These are phyloP conservation scores for Diplodia mutila DNA, from an alignment of 2,329 filamentous ascomycete genomes.

Conservation along the genomic window DNA sequence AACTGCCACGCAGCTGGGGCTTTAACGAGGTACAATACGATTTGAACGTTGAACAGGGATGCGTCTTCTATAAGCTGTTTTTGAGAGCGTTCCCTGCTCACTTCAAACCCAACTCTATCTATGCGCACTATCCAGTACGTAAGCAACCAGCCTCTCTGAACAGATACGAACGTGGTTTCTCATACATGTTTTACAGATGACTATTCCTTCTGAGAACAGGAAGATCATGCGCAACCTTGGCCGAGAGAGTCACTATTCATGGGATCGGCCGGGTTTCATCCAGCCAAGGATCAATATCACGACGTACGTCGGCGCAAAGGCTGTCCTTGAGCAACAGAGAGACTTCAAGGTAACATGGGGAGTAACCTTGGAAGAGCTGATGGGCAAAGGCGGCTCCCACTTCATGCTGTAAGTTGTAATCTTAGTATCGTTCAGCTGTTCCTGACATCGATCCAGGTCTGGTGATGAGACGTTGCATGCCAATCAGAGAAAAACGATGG, in stretches of 20 bases:
- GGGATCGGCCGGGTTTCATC: constrained; percentile 59
- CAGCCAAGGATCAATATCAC: constrained; percentile 57
- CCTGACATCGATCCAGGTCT: constrained; percentile 23
- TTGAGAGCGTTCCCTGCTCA: constrained; percentile 74
- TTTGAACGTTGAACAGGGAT: constrained; percentile 72
- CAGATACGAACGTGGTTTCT: neutral
- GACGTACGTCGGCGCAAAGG: constrained; percentile 62
- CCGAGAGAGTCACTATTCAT: constrained; percentile 68
- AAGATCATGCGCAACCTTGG: constrained; percentile 69
- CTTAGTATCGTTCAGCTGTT: neutral
- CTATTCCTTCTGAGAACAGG: constrained; percentile 69
- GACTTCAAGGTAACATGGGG: constrained; percentile 68
- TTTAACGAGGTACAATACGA: constrained; percentile 75
- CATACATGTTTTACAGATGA: constrained; percentile 44
- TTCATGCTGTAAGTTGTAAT: constrained; percentile 55
- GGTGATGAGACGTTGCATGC: constrained; percentile 37
- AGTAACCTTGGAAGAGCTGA: constrained; percentile 60
- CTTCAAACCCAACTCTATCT: constrained; percentile 75
- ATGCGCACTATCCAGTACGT: constrained; percentile 68
- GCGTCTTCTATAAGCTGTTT: constrained; percentile 80
- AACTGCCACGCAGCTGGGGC: constrained; percentile 60
- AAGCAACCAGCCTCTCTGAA: neutral
- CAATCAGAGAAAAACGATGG: constrained; percentile 40
- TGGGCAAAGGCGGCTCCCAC: constrained; percentile 59
- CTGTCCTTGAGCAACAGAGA: constrained; percentile 60